Conservation (phyloP, 2,329 filamentous ascomycete genomes). For the Diaporthe australafricana region DNA sequence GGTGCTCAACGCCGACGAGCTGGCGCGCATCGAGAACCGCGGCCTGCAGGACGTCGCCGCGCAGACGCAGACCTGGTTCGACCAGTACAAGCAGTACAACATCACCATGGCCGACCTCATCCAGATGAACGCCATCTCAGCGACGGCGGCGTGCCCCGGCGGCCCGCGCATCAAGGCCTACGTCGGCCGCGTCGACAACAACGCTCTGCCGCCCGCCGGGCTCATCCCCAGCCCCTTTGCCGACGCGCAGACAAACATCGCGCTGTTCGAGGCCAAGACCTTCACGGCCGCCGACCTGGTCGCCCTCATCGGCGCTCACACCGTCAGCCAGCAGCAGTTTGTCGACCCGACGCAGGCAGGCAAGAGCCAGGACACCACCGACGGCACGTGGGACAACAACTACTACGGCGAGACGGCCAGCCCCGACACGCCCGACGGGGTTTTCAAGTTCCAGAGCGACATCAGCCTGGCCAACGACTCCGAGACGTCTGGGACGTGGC, state of each 20-base stretch:
- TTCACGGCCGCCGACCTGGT: conserved; percentile 61
- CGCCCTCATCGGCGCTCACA: conserved; percentile 67
- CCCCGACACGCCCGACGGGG: conserved; percentile 42
- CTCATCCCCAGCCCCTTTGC: conserved; percentile 57
- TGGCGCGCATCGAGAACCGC: conserved; percentile 54
- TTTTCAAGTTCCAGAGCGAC: conserved; percentile 57
- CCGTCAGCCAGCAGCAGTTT: conserved; percentile 59
- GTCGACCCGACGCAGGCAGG: conserved; percentile 53
- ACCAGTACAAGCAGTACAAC: conserved; percentile 50
- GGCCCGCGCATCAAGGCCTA: conserved; percentile 63
- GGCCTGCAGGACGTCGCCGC: conserved; percentile 56
- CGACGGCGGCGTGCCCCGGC: conserved; percentile 62
- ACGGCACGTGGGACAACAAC: conserved; percentile 60
- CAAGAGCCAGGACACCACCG: conserved; percentile 59
- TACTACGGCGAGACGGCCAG: conserved; percentile 59
- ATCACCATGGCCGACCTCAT: conserved; percentile 66
- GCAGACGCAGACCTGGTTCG: conserved; percentile 51
- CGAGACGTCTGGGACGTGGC: conserved; percentile 51
- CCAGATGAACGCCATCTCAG: conserved; percentile 60
- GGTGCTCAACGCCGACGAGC: conserved; percentile 52
- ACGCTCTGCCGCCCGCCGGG: conserved; percentile 52
- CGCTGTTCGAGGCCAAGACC: conserved; percentile 62
- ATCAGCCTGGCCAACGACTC: conserved; percentile 52
- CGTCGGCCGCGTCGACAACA: conserved; percentile 60
- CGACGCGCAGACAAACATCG: conserved; percentile 54